Conservation (phyloP, 352 stramenopile species). For the Globisporangium solare region DNA sequence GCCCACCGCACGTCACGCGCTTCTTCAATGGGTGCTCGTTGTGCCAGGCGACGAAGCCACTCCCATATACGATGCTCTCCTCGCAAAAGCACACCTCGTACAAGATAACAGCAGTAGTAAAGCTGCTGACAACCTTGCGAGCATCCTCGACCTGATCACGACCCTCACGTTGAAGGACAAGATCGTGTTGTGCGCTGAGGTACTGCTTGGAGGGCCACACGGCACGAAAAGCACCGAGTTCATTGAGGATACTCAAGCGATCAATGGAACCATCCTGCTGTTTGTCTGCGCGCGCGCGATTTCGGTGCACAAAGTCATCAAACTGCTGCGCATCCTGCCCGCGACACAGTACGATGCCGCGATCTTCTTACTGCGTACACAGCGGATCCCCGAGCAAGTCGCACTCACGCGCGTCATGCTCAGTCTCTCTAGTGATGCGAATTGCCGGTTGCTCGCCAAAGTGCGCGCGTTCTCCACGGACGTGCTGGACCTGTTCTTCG, state of each 20-base stretch:
- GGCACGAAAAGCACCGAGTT: not conserved
- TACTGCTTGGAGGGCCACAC: slow-evolving; percentile 10
- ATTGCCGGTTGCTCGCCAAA: slow-evolving; percentile 42
- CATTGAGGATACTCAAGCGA: not conserved
- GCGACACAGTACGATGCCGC: slow-evolving; percentile 26
- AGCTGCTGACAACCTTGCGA: slow-evolving; percentile 3
- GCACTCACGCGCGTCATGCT: slow-evolving; percentile 58
- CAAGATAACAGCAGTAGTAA: not conserved
- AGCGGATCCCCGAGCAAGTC: slow-evolving; percentile 52
- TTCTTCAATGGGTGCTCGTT: slow-evolving; percentile 43
- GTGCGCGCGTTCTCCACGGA: slow-evolving; percentile 31
- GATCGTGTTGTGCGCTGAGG: slow-evolving; percentile 23
- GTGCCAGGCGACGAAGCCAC: slow-evolving; percentile 29
- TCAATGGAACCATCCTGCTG: slow-evolving; percentile 27
- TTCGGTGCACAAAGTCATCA: slow-evolving; percentile 42
- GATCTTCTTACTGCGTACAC: slow-evolving; percentile 47
- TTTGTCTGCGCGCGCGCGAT: slow-evolving; percentile 43
- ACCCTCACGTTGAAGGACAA: slow-evolving; percentile 39
- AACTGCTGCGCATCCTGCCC: slow-evolving; percentile 36
- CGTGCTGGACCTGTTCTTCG: slow-evolving; percentile 57
- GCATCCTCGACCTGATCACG: slow-evolving; percentile 39
- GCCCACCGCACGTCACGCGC: slow-evolving; percentile 17
- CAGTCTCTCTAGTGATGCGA: slow-evolving; percentile 37
- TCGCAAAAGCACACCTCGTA: slow-evolving; percentile 11
- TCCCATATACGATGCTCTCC: slow-evolving; percentile 38